These are phyloP conservation scores for Euryodendron excelsum DNA, from an alignment of 148 eudicot species.

Conservation along the genomic window DNA sequence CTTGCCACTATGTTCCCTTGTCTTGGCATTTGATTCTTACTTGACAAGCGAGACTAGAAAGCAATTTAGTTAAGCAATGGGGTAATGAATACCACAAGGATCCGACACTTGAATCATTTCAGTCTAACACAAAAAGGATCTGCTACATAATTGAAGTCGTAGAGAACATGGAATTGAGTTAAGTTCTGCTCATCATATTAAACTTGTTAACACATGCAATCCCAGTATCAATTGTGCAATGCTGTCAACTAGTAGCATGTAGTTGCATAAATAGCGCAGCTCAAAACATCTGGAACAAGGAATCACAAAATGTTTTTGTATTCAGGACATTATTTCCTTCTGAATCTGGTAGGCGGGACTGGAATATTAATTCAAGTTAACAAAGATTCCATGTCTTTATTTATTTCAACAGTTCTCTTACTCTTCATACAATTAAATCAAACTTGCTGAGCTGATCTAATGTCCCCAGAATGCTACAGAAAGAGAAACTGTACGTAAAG, in stretches of 20 bases:
- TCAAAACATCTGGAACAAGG: background rate
- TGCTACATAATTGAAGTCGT: too few relatives aligned
- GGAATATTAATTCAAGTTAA: background rate
- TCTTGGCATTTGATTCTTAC: too few relatives aligned
- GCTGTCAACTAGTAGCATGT: background rate
- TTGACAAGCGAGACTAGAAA: too few relatives aligned
- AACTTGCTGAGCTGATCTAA: background rate
- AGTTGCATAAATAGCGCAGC: background rate
- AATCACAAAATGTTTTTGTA: conserved; percentile 5
- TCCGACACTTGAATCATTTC: background rate
- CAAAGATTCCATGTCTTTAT: background rate
- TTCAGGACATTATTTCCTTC: background rate
- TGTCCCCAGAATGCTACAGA: too few relatives aligned
- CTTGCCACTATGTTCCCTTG: too few relatives aligned
- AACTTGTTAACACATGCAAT: background rate
- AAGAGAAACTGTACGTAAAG: too few relatives aligned
- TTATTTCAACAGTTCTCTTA: background rate
- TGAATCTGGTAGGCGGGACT: background rate
- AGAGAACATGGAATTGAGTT: background rate
- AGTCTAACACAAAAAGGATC: too few relatives aligned
- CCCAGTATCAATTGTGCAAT: too few relatives aligned
- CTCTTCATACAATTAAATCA: background rate
- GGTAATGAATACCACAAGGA: background rate
- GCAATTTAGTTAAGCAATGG: background rate
- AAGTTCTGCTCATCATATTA: background rate